Evolutionary conservation across 805 yeast genomes (phyloP).

Genomic region (Barnettozyma californica): DNA sequence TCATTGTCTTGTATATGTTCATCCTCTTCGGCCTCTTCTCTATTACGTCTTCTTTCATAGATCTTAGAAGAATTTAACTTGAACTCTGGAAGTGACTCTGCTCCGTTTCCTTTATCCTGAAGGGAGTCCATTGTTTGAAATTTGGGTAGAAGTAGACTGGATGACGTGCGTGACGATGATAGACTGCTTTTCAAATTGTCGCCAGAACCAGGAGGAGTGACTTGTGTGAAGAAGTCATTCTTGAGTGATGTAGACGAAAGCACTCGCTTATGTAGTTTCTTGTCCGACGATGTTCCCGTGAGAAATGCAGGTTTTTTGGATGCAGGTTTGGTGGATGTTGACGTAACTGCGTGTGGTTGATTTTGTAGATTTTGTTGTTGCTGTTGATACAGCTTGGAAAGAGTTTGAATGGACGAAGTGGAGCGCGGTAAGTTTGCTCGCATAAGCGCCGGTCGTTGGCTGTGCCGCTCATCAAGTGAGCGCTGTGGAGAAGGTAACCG

Average conservation of each 20-base stretch:
- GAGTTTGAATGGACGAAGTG: slow-evolving; percentile 22
- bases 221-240: slow-evolving; percentile 13
- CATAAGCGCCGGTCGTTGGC: neutral
- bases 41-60: slow-evolving; percentile 20
- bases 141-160: slow-evolving; percentile 14
- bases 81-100: neutral
- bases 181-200: neutral
- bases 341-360: slow-evolving; percentile 12
- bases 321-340: slow-evolving; percentile 7
- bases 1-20: slow-evolving; percentile 5
- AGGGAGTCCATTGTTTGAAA: slow-evolving; percentile 18
- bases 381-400: slow-evolving; percentile 22
- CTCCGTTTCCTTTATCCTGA: slow-evolving; percentile 2
- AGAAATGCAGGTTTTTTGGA: slow-evolving; percentile 6
- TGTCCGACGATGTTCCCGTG: slow-evolving; percentile 9
- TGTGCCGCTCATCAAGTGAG: neutral
- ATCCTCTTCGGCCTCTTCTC: slow-evolving; percentile 10
- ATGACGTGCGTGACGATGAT: slow-evolving; percentile 2
- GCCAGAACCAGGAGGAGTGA: neutral
- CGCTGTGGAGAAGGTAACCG: neutral
- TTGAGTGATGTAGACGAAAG: slow-evolving; percentile 19
- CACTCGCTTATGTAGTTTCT: slow-evolving; percentile 21
- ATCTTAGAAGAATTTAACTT: slow-evolving; percentile 16
- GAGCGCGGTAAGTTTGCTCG: slow-evolving; percentile 11
- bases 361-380: slow-evolving; percentile 11